Evolutionary conservation across 2,329 filamentous ascomycete genomes (phyloP), one percentile per base, ranked within the genome.

Genomic region (Colletotrichum sp.): DNA sequence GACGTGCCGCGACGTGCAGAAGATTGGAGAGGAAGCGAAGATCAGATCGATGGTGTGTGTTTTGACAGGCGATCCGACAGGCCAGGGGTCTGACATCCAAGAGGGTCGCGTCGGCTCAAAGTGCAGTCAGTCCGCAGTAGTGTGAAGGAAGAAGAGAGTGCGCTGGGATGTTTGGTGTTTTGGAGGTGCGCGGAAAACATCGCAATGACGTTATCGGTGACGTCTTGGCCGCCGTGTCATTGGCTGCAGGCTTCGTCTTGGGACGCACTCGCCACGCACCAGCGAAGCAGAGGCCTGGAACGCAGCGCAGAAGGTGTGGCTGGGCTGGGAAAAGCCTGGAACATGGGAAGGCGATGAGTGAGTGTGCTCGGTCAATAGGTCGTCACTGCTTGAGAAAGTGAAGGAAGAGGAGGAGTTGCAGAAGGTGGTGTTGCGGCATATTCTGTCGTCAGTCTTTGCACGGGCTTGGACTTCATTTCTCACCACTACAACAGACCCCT

Each of bases 171-270:
- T 48, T 2, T 52, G 44, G 28, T 59, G n/a, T 34, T 44, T 60
- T 48, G 22, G 57, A 60, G 32, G 36, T 63, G 60, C 15, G 8
- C 36, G 28, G 28, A 32, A 30, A 15, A 22, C 16, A 22, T 52
- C 36, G 34, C 36, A 27, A 75, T 78, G 77, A 78, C 77, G 77
- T 77, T 60, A 68, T 76, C 55, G 48, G 72, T 78, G 77, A 78
- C 77, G 77, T 78, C 72, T 64, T 39, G 65, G 39, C 55, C 15
- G 11, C 32, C 13, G 19, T n/a, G 8, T 19, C 64, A 78, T 78
- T 76, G 77, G 75, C 74, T 57, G 25, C 19, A n/a, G n/a, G 27
- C 7, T 30, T 32, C 60, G 36, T 3, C 32, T 66, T 36, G 15
- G 25, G 68, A 75, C 61, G 72, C 68, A 75, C 75, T 76, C 73